A percentile compares a stretch with the other conserved stretches of the same genome.
Conservation (phyloP, 768 basidiomycete genomes). For the Tulasnella sp. region DNA sequence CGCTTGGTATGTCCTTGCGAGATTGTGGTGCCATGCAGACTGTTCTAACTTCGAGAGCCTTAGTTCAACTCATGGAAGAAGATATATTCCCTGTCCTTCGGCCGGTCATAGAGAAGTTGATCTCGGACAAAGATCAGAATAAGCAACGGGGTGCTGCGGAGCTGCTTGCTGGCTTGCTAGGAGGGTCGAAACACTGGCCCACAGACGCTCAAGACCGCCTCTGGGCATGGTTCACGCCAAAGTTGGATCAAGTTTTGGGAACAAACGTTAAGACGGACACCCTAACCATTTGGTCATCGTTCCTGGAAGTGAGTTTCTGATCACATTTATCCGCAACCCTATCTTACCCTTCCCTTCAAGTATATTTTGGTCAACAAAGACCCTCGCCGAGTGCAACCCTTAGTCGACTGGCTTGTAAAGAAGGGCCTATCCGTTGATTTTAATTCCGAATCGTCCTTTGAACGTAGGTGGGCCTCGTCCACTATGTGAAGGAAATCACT, state of each 20-base stretch:
- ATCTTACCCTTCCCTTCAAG: constrained; percentile 38
- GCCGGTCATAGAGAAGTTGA: constrained; percentile 58
- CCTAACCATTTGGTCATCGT: constrained; percentile 70
- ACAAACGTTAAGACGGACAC: constrained; percentile 79
- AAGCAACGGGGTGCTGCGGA: constrained; percentile 87
- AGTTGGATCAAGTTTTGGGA: constrained; percentile 61
- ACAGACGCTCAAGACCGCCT: constrained; percentile 58
- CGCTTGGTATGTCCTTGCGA: constrained; percentile 55
- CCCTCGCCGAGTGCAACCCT: constrained; percentile 73
- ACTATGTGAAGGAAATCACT: neutral
- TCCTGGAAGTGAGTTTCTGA: constrained; percentile 54
- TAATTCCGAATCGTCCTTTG: constrained; percentile 77
- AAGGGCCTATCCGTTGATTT: constrained; percentile 67
- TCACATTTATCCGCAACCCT: constrained; percentile 19
- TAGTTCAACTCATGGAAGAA: constrained; percentile 76
- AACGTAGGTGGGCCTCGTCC: constrained; percentile 38
- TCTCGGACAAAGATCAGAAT: constrained; percentile 70
- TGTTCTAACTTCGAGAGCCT: constrained; percentile 33
- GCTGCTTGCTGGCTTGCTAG: constrained; percentile 67
- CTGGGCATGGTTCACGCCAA: constrained; percentile 77
- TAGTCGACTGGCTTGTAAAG: constrained; percentile 68
- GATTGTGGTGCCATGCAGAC: neutral
- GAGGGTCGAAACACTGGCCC: constrained; percentile 84
- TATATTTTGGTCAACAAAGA: constrained; percentile 76
- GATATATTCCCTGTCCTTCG: constrained; percentile 60